Percentiles rank a stretch among this genome's conserved stretches.
Evolutionary conservation across 2,329 filamentous ascomycete species (phyloP).

Genomic region (Emmonsia crescens): DNA sequence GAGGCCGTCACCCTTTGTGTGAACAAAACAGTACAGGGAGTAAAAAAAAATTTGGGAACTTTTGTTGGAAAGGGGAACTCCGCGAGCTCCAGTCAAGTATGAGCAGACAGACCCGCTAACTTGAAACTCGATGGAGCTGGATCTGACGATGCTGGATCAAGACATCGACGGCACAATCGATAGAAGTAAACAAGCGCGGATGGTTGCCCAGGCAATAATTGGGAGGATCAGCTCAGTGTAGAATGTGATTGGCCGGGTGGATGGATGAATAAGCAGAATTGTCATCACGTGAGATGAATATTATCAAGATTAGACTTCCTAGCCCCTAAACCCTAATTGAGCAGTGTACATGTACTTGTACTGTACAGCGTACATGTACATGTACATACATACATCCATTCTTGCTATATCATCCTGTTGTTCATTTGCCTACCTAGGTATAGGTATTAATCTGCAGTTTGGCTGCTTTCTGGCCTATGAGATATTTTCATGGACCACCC

Average conservation of each 20-base stretch:
- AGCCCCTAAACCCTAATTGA: too few relatives aligned
- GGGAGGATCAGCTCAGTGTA: background rate
- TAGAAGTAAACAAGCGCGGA: background rate
- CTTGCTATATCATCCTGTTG: too few relatives aligned
- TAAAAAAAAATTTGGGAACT: background rate
- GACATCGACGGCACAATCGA: background rate
- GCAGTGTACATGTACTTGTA: too few relatives aligned
- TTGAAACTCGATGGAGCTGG: background rate
- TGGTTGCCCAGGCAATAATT: background rate
- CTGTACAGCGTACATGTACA: too few relatives aligned
- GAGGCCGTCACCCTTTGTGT: background rate
- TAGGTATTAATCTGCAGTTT: too few relatives aligned
- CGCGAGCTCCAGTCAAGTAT: background rate
- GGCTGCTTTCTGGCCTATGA: too few relatives aligned
- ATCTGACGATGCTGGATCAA: background rate
- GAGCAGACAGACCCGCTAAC: background rate
- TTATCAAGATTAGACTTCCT: too few relatives aligned
- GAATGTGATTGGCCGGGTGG: background rate
- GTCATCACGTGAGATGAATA: too few relatives aligned
- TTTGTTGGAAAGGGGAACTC: background rate
- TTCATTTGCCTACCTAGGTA: too few relatives aligned
- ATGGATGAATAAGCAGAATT: background rate
- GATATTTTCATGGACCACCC: too few relatives aligned
- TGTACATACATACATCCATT: too few relatives aligned
- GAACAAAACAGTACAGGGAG: background rate